Conservation (phyloP, 2,329 filamentous ascomycete species). For the Boeremia lycopersici region DNA sequence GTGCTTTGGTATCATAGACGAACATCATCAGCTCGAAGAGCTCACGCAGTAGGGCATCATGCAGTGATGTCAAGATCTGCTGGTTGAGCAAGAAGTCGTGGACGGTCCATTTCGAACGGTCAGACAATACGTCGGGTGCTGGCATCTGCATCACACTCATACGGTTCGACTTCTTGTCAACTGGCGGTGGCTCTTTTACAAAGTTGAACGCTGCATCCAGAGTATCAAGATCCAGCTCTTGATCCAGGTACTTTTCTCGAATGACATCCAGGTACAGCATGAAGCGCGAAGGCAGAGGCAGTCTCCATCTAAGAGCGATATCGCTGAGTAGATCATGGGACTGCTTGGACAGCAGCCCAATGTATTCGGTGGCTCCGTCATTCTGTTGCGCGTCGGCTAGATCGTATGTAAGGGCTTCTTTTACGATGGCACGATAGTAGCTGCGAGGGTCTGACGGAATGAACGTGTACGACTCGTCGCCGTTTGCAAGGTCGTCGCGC, state of each 20-base stretch:
- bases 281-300: constrained; percentile 80
- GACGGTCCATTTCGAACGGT: constrained; percentile 58
- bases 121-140: constrained; percentile 49
- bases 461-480: constrained; percentile 78
- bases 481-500: constrained; percentile 55
- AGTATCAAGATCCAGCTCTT: constrained; percentile 79
- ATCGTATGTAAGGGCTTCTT: constrained; percentile 72
- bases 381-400: constrained; percentile 54
- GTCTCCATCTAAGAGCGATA: constrained; percentile 84
- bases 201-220: constrained; percentile 83
- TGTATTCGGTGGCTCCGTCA: constrained; percentile 57
- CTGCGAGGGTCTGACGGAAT: constrained; percentile 83
- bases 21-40: constrained; percentile 86
- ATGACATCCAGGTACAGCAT: constrained; percentile 85
- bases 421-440: constrained; percentile 82
- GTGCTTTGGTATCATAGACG: constrained; percentile 87
- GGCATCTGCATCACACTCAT: constrained; percentile 52
- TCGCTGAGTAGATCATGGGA: constrained; percentile 85
- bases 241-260: constrained; percentile 81
- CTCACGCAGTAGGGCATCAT: constrained; percentile 84
- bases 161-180: constrained; percentile 65
- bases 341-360: constrained; percentile 69
- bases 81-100: constrained; percentile 66
- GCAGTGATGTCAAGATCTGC: constrained; percentile 72
- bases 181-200: constrained; percentile 73